Conservation (phyloP, 139 green algal genomes). For the Chlorella vulgaris region DNA sequence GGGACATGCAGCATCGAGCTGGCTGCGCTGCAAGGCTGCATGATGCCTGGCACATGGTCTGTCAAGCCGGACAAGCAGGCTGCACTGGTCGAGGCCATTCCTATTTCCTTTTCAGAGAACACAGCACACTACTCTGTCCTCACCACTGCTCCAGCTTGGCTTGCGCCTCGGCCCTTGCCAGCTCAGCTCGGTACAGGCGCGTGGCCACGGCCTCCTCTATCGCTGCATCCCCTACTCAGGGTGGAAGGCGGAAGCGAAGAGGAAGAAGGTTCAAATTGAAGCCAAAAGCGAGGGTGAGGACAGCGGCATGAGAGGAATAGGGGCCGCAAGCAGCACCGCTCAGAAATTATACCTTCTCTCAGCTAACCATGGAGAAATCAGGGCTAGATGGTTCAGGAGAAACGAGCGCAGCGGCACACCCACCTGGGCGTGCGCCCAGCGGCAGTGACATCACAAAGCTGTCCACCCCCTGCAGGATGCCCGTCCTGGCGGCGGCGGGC, state of each 20-base stretch:
- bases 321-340: not conserved
- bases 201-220: slow-evolving; percentile 30
- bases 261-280: not conserved
- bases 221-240: slow-evolving; percentile 9
- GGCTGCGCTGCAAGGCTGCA: not conserved
- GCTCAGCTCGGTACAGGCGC: slow-evolving; percentile 30
- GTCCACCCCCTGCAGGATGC: slow-evolving; percentile 27
- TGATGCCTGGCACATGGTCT: not conserved
- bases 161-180: slow-evolving; percentile 19
- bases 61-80: no score
- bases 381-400: not conserved
- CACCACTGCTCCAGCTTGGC: slow-evolving; percentile 36
- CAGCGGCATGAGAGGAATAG: not conserved
- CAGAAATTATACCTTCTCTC: not conserved
- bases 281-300: not conserved
- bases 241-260: not conserved
- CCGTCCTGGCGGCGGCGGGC: not conserved
- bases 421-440: slow-evolving; percentile 19
- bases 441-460: slow-evolving; percentile 40
- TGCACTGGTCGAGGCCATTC: no score
- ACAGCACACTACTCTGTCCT: not conserved
- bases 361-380: not conserved
- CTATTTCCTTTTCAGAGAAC: not conserved
- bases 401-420: not conserved
- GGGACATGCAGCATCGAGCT: not conserved